These are phyloP conservation scores for Aspergillus sp. DNA, from an alignment of 2,329 filamentous ascomycete species.

Conservation along the genomic window DNA sequence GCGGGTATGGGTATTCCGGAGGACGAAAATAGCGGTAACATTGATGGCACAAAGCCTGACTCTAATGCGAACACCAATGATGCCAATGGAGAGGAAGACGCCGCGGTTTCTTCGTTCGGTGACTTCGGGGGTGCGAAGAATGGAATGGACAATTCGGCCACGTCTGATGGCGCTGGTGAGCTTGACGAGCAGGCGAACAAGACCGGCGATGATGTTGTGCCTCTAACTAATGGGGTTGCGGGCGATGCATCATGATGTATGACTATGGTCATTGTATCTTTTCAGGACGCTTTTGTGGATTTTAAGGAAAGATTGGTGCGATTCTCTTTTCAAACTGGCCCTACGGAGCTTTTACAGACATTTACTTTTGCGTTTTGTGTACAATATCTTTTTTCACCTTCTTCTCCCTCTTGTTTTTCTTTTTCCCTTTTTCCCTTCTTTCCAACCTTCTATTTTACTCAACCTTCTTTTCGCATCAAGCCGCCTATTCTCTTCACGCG, in stretches of 20 bases:
- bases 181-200: constrained; percentile 14
- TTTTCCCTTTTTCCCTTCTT: constrained; percentile 14
- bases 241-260: constrained; percentile 41
- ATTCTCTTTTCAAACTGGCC: not conserved
- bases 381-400: constrained; percentile 1
- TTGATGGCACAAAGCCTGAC: not conserved
- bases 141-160: constrained; percentile 7
- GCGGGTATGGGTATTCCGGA: constrained; percentile 20
- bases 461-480: not conserved
- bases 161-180: constrained; percentile 9
- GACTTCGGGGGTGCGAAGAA: constrained; percentile 11
- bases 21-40: not conserved
- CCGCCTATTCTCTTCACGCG: not conserved
- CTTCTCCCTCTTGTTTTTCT: constrained; percentile 8
- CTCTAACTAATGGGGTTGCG: constrained; percentile 51
- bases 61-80: constrained; percentile 43
- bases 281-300: not conserved
- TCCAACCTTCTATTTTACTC: not conserved
- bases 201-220: constrained; percentile 30
- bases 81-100: constrained; percentile 6
- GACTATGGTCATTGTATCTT: constrained; percentile 1
- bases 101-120: constrained; percentile 2
- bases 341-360: not conserved
- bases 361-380: constrained; percentile 3
- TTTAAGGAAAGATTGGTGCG: not conserved